phyloP scores from a whole-genome alignment of 1,139 yeast genomes.

The Sugiyamaella grinbergsii region DNA sequence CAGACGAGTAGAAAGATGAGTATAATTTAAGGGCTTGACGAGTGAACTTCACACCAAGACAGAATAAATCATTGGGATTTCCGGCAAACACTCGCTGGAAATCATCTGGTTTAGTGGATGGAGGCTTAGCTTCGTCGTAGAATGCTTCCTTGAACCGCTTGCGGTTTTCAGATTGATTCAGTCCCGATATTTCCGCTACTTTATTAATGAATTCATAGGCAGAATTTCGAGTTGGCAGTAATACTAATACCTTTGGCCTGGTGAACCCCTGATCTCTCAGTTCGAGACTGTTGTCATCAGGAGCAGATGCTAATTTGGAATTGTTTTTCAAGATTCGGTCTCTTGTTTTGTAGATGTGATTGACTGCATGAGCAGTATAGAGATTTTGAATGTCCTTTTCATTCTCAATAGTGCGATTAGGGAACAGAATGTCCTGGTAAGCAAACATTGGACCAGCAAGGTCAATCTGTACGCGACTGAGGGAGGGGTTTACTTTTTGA shows the following conservation, averaged over 20 bases:
- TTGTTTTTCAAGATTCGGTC: slow-evolving; percentile 79
- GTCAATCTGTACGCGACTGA: slow-evolving; percentile 47
- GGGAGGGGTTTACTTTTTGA: slow-evolving; percentile 28
- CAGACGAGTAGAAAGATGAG: slow-evolving; percentile 82
- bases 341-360: slow-evolving; percentile 84
- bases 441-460: slow-evolving; percentile 65
- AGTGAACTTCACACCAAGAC: slow-evolving; percentile 85
- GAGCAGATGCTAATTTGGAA: slow-evolving; percentile 52
- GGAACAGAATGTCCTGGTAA: slow-evolving; percentile 71
- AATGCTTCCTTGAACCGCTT: slow-evolving; percentile 75
- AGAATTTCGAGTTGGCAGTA: slow-evolving; percentile 82
- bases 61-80: slow-evolving; percentile 88
- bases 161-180: slow-evolving; percentile 74
- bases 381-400: slow-evolving; percentile 59
- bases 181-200: slow-evolving; percentile 64
- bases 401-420: slow-evolving; percentile 52
- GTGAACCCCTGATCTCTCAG: slow-evolving; percentile 93
- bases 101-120: slow-evolving; percentile 74
- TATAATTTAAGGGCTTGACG: slow-evolving; percentile 83
- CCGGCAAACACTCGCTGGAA: slow-evolving; percentile 82
- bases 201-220: slow-evolving; percentile 71
- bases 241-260: slow-evolving; percentile 80
- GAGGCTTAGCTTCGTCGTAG: slow-evolving; percentile 52
- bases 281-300: slow-evolving; percentile 49
- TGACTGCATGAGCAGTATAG: slow-evolving; percentile 71